A percentile compares a stretch with the other conserved stretches of the same genome.
Conservation (phyloP, 2,329 filamentous ascomycete genomes). For the Diplodia sapinea region DNA sequence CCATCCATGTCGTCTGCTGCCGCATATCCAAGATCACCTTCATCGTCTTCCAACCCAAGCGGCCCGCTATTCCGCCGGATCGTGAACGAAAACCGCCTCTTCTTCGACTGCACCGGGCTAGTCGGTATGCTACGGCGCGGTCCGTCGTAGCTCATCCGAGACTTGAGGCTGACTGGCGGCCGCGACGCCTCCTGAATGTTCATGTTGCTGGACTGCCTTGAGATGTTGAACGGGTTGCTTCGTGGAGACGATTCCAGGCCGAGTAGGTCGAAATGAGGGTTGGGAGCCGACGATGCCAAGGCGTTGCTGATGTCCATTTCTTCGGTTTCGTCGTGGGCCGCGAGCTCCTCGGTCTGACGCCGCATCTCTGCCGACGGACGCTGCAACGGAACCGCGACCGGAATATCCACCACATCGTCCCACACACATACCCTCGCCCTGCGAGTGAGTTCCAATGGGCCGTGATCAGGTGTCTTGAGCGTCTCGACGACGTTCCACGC, state of each 20-base stretch:
- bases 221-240: constrained; percentile 56
- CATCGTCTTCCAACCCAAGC: constrained; percentile 69
- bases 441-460: constrained; percentile 88
- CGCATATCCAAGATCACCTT: constrained; percentile 92
- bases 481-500: constrained; percentile 99
- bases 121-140: constrained; percentile 41
- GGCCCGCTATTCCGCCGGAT: constrained; percentile 45
- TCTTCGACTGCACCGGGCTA: constrained; percentile 39
- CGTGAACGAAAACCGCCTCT: constrained; percentile 53
- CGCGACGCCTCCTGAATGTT: constrained; percentile 42
- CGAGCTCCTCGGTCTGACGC: constrained; percentile 56
- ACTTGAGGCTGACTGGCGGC: constrained; percentile 38
- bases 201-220: constrained; percentile 53
- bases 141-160: constrained; percentile 52
- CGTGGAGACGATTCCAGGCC: constrained; percentile 59
- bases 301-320: constrained; percentile 89
- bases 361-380: constrained; percentile 84
- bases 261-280: constrained; percentile 69
- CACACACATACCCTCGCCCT: constrained; percentile 92
- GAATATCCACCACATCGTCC: constrained; percentile 97
- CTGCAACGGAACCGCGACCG: constrained; percentile 88
- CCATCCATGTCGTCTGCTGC: constrained; percentile 94
- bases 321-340: constrained; percentile 64
- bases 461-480: constrained; percentile 88
- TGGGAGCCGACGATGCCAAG: constrained; percentile 56